A percentile compares a stretch with the other conserved stretches of the same genome.
Evolutionary conservation across 73 alveolate genomes (phyloP).

Genomic region (Tetrahymena elliotti): DNA sequence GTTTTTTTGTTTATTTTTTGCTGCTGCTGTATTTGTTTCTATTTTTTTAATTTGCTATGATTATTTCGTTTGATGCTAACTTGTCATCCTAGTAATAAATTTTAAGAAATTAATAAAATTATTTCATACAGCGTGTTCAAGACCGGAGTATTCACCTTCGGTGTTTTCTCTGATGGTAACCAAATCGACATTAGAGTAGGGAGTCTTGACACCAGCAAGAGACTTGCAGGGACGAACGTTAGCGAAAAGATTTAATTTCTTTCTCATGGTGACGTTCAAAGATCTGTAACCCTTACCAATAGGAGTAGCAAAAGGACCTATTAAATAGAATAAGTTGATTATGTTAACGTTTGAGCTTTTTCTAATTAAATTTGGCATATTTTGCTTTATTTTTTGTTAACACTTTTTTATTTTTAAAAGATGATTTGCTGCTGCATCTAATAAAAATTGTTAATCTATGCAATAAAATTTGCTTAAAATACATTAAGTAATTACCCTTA

Average conservation of each 20-base stretch:
- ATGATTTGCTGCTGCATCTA: neutral
- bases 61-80: neutral
- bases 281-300: slow-evolving; percentile 73
- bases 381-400: neutral
- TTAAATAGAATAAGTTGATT: neutral
- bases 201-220: slow-evolving; percentile 53
- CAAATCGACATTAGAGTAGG: slow-evolving; percentile 56
- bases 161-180: slow-evolving; percentile 80
- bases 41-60: neutral
- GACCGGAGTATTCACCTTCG: slow-evolving; percentile 75
- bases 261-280: slow-evolving; percentile 61
- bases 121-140: slow-evolving; percentile 46
- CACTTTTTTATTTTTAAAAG: neutral
- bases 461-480: neutral
- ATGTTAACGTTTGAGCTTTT: neutral
- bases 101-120: neutral
- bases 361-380: neutral
- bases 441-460: neutral
- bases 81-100: neutral
- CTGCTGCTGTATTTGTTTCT: neutral
- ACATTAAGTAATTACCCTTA: slow-evolving; percentile 29
- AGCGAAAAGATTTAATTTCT: slow-evolving; percentile 62
- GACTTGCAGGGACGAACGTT: slow-evolving; percentile 72
- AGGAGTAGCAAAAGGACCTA: slow-evolving; percentile 72
- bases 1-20: neutral